Percentiles rank a stretch among this genome's conserved stretches.
Conservation (phyloP, 495 filamentous ascomycete genomes). For the Penicillium roqueforti region DNA sequence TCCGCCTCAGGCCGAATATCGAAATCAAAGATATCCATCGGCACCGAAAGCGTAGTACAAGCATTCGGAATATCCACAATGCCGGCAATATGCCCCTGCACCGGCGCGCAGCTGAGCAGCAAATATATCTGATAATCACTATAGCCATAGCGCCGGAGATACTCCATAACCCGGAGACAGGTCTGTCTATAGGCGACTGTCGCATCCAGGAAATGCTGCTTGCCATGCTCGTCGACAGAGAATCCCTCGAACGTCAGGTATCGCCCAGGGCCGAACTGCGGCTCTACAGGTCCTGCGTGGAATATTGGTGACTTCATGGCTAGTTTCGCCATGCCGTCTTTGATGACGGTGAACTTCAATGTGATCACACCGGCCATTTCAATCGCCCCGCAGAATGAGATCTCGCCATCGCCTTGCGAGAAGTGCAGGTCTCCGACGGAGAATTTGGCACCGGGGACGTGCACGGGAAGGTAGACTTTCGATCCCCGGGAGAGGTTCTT, state of each 20-base stretch:
- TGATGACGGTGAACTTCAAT: constrained; percentile 84
- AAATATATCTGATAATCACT: constrained; percentile 85
- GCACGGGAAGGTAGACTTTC: constrained; percentile 85
- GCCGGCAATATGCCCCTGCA: constrained; percentile 92
- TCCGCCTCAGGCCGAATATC: constrained; percentile 72
- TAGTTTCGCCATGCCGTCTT: constrained; percentile 70
- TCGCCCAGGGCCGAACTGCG: constrained; percentile 80
- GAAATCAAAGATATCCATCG: constrained; percentile 96
- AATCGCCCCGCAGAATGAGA: constrained; percentile 93
- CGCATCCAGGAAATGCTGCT: constrained; percentile 91
- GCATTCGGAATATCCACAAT: constrained; percentile 86
- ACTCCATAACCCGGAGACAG: constrained; percentile 77
- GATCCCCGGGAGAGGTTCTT: constrained; percentile 84
- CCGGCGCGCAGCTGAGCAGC: constrained; percentile 79
- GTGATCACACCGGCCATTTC: constrained; percentile 96
- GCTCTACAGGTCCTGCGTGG: constrained; percentile 86
- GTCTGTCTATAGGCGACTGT: constrained; percentile 91
- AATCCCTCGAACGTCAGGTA: constrained; percentile 95
- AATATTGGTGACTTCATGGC: constrained; percentile 86
- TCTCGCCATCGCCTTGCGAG: constrained; percentile 87
- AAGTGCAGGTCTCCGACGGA: constrained; percentile 91
- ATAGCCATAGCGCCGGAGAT: constrained; percentile 76
- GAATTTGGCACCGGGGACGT: constrained; percentile 85
- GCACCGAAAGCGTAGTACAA: constrained; percentile 84
- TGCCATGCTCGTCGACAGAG: constrained; percentile 84